These are phyloP conservation scores for Phaeomoniella chlamydospora DNA, from an alignment of 2,329 filamentous ascomycete species.

Conservation along the genomic window DNA sequence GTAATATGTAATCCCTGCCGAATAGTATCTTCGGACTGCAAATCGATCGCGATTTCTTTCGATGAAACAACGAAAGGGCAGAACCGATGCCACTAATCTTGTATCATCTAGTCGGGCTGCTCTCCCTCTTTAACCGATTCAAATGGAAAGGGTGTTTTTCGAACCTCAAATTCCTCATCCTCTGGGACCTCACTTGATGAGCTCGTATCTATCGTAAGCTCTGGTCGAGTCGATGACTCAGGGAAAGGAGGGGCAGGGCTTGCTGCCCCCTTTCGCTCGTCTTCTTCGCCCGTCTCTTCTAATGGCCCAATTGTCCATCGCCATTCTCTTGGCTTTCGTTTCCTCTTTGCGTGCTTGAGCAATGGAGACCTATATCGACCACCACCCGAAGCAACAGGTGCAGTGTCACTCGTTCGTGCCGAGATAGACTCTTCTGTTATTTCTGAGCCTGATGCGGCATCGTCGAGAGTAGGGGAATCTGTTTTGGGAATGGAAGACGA, in stretches of 20 bases:
- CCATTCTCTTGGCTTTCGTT: constrained; percentile 9
- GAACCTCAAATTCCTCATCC: neutral
- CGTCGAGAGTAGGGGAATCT: constrained; percentile 2
- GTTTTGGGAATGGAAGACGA: constrained; percentile 5
- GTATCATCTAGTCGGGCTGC: neutral
- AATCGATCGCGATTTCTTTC: no score
- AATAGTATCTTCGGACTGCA: no score
- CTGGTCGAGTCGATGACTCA: neutral
- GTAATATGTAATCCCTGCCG: no score
- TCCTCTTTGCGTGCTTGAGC: constrained; percentile 2
- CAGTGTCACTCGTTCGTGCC: neutral
- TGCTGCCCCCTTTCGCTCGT: neutral
- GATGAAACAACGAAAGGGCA: neutral
- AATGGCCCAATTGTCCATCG: constrained; percentile 7
- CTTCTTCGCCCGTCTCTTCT: neutral
- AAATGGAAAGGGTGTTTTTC: neutral
- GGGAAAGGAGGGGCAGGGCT: neutral
- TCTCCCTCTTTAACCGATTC: neutral
- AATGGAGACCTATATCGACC: constrained; percentile 4
- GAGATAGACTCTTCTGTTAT: neutral
- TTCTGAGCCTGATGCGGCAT: constrained; percentile 5
- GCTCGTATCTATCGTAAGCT: neutral
- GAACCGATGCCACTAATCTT: neutral
- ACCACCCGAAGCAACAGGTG: constrained; percentile 3
- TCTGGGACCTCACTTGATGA: neutral